phyloP scores from a whole-genome alignment of 139 green algal species.

The Chlamydomonas applanata region DNA sequence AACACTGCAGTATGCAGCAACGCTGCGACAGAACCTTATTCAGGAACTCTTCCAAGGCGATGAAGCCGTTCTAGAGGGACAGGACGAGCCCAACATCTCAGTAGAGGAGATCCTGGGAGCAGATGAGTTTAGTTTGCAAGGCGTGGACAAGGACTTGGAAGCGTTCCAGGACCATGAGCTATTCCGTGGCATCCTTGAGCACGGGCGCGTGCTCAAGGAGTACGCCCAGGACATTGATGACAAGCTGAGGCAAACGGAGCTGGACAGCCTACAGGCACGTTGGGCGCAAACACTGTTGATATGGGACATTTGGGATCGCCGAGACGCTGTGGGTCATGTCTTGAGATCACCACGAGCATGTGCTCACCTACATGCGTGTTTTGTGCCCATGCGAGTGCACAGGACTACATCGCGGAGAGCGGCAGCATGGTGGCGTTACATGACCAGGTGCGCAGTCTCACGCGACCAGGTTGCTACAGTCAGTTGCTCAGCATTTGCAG shows the following conservation, averaged over 20 bases:
- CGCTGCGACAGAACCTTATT: constrained; percentile 40
- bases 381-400: too few species aligned
- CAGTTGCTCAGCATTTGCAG: too few species aligned
- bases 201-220: constrained; percentile 65
- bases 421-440: constrained; percentile 89
- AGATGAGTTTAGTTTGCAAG: constrained; percentile 14
- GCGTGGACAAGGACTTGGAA: constrained; percentile 69
- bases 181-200: constrained; percentile 78
- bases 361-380: too few species aligned
- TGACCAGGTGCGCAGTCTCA: constrained; percentile 77
- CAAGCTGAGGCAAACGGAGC: constrained; percentile 80
- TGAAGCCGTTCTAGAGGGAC: constrained; percentile 21
- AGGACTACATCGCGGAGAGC: constrained; percentile 90
- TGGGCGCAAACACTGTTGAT: too few species aligned
- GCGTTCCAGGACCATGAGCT: constrained; percentile 73
- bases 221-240: constrained; percentile 81
- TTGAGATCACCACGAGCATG: too few species aligned
- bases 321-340: too few species aligned
- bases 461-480: too few species aligned
- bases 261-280: constrained; percentile 78
- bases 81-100: constrained; percentile 1
- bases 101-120: constrained; percentile 6
- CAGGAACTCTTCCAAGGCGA: constrained; percentile 50
- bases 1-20: constrained; percentile 38
- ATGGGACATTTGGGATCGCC: too few species aligned